Percentiles rank a stretch among this genome's conserved stretches.
Conservation (phyloP, 768 basidiomycete species). For the Cyclocybe aegerita region DNA sequence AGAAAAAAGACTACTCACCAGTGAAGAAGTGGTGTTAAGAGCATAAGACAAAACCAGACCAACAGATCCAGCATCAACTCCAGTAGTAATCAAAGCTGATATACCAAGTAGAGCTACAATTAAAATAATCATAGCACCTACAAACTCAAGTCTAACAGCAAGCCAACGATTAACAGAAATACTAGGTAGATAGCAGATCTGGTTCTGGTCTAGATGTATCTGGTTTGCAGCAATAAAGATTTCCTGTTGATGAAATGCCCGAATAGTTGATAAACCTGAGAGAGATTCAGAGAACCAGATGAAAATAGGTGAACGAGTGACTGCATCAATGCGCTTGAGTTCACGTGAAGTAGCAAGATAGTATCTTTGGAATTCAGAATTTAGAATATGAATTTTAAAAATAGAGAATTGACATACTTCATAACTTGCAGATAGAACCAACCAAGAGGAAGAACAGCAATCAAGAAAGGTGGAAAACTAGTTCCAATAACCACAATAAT, state of each 20-base stretch:
- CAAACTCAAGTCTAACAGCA: conserved; percentile 79
- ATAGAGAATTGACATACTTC: conserved; percentile 41
- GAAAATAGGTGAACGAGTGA: conserved; percentile 90
- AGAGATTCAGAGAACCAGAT: conserved; percentile 82
- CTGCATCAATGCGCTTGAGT: conserved; percentile 84
- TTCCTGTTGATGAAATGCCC: conserved; percentile 71
- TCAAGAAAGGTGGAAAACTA: conserved; percentile 80
- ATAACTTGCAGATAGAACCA: conserved; percentile 84
- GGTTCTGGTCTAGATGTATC: conserved; percentile 80
- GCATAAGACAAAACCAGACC: conserved; percentile 87
- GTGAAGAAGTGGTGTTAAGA: conserved; percentile 75
- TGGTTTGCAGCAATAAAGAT: conserved; percentile 71
- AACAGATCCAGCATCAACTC: conserved; percentile 85
- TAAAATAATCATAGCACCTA: conserved; percentile 80
- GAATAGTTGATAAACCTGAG: conserved; percentile 78
- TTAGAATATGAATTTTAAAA: not conserved
- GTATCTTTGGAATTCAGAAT: conserved; percentile 50
- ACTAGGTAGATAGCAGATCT: conserved; percentile 73
- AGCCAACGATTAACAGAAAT: conserved; percentile 83
- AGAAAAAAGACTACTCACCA: conserved; percentile 46
- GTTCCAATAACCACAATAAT: conserved; percentile 73
- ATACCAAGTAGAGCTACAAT: conserved; percentile 68
- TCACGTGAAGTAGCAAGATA: conserved; percentile 87
- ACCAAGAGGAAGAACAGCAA: conserved; percentile 72
- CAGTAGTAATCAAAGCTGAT: conserved; percentile 66